Percentiles rank a stretch among this genome's conserved stretches.
Evolutionary conservation across 2,329 filamentous ascomycete species (phyloP).

Genomic region (Neospermospora avenae): DNA sequence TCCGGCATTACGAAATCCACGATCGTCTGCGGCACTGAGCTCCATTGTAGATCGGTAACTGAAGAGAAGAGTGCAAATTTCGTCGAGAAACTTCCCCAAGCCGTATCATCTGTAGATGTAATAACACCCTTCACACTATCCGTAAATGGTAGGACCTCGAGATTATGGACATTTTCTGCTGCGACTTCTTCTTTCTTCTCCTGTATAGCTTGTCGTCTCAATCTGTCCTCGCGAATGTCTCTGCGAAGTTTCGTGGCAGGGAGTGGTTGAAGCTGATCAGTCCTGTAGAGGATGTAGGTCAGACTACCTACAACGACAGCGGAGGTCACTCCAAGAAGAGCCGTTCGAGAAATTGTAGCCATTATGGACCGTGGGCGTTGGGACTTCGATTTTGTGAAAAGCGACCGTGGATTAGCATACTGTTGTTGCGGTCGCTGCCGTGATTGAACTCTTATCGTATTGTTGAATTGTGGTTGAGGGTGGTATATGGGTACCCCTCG

Average conservation of each 20-base stretch:
- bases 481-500: not conserved
- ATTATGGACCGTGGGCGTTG: slow-evolving; percentile 24
- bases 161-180: slow-evolving; percentile 25
- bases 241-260: slow-evolving; percentile 31
- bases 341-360: slow-evolving; percentile 16
- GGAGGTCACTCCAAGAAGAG: slow-evolving; percentile 27
- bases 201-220: slow-evolving; percentile 15
- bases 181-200: slow-evolving; percentile 26
- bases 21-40: slow-evolving; percentile 53
- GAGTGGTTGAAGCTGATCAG: slow-evolving; percentile 33
- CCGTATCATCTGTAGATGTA: slow-evolving; percentile 25
- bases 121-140: slow-evolving; percentile 12
- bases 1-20: slow-evolving; percentile 73
- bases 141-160: slow-evolving; percentile 29
- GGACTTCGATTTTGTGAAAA: slow-evolving; percentile 21
- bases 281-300: slow-evolving; percentile 33
- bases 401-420: slow-evolving; percentile 5
- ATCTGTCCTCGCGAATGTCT: slow-evolving; percentile 24
- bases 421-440: slow-evolving; percentile 6
- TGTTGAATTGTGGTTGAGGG: slow-evolving; percentile 5
- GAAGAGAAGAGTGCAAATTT: slow-evolving; percentile 45
- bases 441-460: slow-evolving; percentile 3
- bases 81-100: slow-evolving; percentile 32
- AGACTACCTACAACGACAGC: slow-evolving; percentile 26
- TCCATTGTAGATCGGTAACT: slow-evolving; percentile 54